Percentiles rank a stretch among this genome's conserved stretches.
Conservation (phyloP, 495 filamentous ascomycete species). For the Lophium mytilinum region DNA sequence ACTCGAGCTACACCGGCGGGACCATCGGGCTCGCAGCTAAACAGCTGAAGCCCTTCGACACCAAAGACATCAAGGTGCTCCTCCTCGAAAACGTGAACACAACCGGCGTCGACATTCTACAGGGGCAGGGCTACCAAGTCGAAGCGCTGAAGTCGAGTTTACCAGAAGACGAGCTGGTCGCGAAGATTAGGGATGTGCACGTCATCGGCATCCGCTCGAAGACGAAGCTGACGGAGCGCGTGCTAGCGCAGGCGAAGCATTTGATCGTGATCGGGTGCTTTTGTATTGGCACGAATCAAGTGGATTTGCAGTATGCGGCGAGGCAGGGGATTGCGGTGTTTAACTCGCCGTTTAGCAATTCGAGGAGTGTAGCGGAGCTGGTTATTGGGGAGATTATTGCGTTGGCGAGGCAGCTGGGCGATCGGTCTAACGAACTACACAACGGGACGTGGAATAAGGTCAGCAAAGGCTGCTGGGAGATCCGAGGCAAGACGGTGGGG, state of each 20-base stretch:
- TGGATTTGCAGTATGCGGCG: constrained; percentile 87
- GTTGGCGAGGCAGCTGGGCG: constrained; percentile 84
- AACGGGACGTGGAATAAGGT: constrained; percentile 97
- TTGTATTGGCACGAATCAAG: constrained; percentile 98
- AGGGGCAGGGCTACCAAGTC: constrained; percentile 87
- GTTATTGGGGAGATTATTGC: constrained; percentile 90
- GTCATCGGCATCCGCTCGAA: constrained; percentile 98
- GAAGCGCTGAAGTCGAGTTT: constrained; percentile 83
- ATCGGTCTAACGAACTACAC: constrained; percentile 93
- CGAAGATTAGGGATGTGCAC: constrained; percentile 97
- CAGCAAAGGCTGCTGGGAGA: constrained; percentile 92
- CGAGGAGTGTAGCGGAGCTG: constrained; percentile 89
- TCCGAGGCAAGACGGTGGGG: constrained; percentile 92
- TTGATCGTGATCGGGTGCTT: constrained; percentile 96
- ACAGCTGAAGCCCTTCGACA: constrained; percentile 90
- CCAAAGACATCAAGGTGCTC: constrained; percentile 90
- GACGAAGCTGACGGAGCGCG: constrained; percentile 81
- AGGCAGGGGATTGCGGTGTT: constrained; percentile 92
- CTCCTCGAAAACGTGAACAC: constrained; percentile 94
- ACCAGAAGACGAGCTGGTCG: constrained; percentile 85
- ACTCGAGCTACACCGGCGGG: constrained; percentile 2
- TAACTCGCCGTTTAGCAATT: constrained; percentile 98
- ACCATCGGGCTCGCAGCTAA: constrained; percentile 43
- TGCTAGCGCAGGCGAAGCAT: constrained; percentile 83
- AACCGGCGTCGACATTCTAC: constrained; percentile 75